Base-by-base conservation (phyloP, 148 eudicot species). In the Fallopia convolvulus region DNA sequence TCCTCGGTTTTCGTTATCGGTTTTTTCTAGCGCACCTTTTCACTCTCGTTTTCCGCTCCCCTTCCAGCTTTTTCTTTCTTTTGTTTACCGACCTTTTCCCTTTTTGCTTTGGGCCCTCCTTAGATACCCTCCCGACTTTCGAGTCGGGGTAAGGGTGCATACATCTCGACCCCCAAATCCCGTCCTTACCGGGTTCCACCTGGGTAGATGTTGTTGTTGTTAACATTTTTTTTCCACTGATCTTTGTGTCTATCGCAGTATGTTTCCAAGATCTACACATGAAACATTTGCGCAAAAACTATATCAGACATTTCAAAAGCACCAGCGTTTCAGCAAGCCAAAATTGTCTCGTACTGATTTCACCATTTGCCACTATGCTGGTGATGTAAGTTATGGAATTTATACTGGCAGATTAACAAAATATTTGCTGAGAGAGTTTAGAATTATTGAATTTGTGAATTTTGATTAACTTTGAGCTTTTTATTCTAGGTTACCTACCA, bases 181-280 rank as follows among this genome's bases (percentile, higher is more conserved):
- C n/a, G n/a, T n/a, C n/a, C n/a, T n/a, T n/a, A n/a, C n/a, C n/a
- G n/a, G n/a, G n/a, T n/a, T n/a, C n/a, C n/a, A n/a, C n/a, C n/a
- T n/a, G n/a, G n/a, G n/a, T n/a, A n/a, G n/a, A n/a, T n/a, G n/a
- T n/a, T n/a, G n/a, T n/a, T n/a, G n/a, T n/a, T n/a, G n/a, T n/a
- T n/a, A 39, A 39, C 20, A 68, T 15, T 39, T 68, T 6, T 20
- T 20, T 39, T 36, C 36, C 46, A 36, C 46, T 68, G 21, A 68
- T 68, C 72, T 68, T 68, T 36, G 46, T 68, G 15, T 68, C 20
- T 68, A 50, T 74, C 80, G 83, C 83, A 96, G 99, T 81, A 96
- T 96, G 99, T 93, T 96, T 82, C 99, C 99, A 26, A 93, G 97
- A 83, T 96, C 99, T 72, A 96, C 99, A 5, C 89, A 93, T 85